Percentiles rank a stretch among this genome's conserved stretches.
These are phyloP conservation scores for Penicillium canescens DNA, from an alignment of 495 filamentous ascomycete species.

Conservation along the genomic window DNA sequence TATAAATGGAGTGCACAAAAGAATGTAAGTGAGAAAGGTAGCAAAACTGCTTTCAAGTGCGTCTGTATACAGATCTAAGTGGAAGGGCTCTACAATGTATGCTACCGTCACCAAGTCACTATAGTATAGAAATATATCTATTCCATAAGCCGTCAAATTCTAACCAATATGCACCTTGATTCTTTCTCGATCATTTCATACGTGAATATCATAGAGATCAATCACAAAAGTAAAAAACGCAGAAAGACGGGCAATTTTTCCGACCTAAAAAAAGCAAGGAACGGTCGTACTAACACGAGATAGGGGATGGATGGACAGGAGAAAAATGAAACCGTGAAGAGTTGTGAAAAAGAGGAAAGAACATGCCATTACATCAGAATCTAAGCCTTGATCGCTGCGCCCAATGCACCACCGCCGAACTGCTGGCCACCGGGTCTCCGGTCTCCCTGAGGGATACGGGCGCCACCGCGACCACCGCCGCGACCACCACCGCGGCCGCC, in stretches of 20 bases:
- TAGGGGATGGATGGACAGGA: constrained; percentile 4
- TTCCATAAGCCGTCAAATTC: constrained; percentile 13
- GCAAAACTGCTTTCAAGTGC: too few species aligned
- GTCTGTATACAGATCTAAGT: too few species aligned
- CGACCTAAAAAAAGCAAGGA: constrained; percentile 11
- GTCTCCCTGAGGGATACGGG: constrained; percentile 46
- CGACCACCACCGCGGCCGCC: constrained; percentile 62
- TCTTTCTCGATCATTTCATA: constrained; percentile 15
- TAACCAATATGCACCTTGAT: constrained; percentile 13
- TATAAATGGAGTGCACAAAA: too few species aligned
- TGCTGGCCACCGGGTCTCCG: constrained; percentile 59
- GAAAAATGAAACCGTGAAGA: constrained; percentile 13
- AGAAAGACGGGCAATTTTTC: constrained; percentile 14
- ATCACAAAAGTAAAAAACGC: constrained; percentile 11
- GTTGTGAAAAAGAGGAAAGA: constrained; percentile 12
- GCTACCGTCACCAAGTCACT: not conserved
- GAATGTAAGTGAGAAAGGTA: too few species aligned
- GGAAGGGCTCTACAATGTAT: not conserved
- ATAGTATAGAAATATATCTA: constrained; percentile 1
- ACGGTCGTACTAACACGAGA: constrained; percentile 10
- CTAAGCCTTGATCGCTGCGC: constrained; percentile 64
- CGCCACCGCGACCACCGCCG: constrained; percentile 71
- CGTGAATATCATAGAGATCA: constrained; percentile 14
- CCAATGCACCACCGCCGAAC: constrained; percentile 64
- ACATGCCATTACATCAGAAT: constrained; percentile 46